Base-by-base conservation (phyloP, 495 filamentous ascomycete genomes). In the Amorphotheca resinae region DNA sequence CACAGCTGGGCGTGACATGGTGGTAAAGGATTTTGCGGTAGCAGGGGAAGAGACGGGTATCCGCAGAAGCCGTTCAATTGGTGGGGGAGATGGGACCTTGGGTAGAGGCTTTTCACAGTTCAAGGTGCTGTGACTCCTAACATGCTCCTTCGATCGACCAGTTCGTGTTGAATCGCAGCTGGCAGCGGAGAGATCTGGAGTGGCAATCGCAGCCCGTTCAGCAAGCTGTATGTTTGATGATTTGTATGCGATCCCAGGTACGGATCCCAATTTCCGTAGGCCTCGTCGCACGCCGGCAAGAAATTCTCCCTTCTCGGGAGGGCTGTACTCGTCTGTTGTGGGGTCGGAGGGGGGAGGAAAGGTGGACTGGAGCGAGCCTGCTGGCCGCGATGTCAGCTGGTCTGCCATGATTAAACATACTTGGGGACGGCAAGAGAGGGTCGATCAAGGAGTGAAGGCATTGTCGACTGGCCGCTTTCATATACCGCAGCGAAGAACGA, bases 21-120 rank as follows among this genome's bases (percentile, higher is more conserved):
- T 15, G 17, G 38, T 22, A 22, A 38, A 38, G 15, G 38, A 34
- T 50, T 45, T 48, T 4, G 49, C 46, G 4, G 53, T 56, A 23
- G 50, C 43, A 8, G 44, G 44, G 12, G 49, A 42, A 9, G 40
- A 49, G 23, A 45, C 44, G 7, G 30, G 34, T 4, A 20, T 49
- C 16, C 41, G 22, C 11, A 42, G 38, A 9, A 44, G 22, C n/a
- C 33, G 28, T 37, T 52, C 46, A 16, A 49, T 9, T 0, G 46
- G 41, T 32, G 49, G 53, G n/a, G 43, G 50, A 4, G 37, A 6
- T 12, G 53, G 53, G 45, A 51, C 44, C 34, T 69, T 66, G 35
- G 69, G 69, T 32, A 72, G 52, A 25, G 69, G 69, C 52, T 74
- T 73, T 38, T 64, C 63, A 41, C 67, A 64, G 53, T 64, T 58